Conservation (phyloP, 2,329 filamentous ascomycete genomes). For the Fusarium xyrophilum region DNA sequence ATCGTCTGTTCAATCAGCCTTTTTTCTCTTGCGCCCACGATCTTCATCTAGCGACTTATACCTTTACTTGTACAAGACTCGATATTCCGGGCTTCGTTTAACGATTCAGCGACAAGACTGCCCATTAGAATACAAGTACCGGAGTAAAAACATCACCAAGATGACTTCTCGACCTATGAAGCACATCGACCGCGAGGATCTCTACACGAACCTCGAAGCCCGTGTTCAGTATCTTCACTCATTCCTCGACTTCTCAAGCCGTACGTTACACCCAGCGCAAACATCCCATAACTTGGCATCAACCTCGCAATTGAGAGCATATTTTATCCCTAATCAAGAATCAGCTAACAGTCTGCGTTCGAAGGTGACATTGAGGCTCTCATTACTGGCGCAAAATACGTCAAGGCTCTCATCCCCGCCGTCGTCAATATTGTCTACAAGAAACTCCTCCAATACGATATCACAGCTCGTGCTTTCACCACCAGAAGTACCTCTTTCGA, state of each 20-base stretch:
- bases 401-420: constrained; percentile 81
- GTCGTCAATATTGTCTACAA: constrained; percentile 86
- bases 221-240: constrained; percentile 76
- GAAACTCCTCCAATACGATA: constrained; percentile 80
- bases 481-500: constrained; percentile 69
- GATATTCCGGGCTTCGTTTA: neutral
- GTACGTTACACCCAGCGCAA: constrained; percentile 53
- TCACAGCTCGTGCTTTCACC: constrained; percentile 79
- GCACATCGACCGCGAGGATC: constrained; percentile 72
- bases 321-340: neutral
- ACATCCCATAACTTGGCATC: neutral
- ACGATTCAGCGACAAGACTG: neutral
- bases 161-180: constrained; percentile 51
- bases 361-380: constrained; percentile 76
- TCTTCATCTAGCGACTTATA: neutral
- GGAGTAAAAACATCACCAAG: constrained; percentile 15
- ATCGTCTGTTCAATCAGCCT: neutral
- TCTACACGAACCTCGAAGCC: constrained; percentile 74
- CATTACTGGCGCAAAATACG: constrained; percentile 73
- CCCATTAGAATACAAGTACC: neutral
- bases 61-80: neutral
- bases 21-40: neutral
- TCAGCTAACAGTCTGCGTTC: constrained; percentile 9
- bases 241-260: constrained; percentile 76
- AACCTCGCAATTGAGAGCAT: neutral